Conservation (phyloP, 129 eudicot species). For the Rutidosis leptorrhynchoides region DNA sequence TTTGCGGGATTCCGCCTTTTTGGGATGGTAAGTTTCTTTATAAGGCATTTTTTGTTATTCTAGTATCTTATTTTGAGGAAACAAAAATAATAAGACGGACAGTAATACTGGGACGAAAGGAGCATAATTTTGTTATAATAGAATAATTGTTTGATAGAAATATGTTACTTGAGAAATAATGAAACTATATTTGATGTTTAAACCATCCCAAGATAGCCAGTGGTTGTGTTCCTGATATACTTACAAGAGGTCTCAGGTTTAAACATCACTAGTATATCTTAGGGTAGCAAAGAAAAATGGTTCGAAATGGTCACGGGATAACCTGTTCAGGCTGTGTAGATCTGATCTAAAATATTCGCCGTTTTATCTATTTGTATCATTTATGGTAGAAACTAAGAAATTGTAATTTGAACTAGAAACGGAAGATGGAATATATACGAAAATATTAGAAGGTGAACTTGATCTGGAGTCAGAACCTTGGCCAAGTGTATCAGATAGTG, state of each 20-base stretch:
- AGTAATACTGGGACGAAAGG: not conserved
- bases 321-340: too few relatives aligned
- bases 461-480: constrained; percentile 91
- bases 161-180: not conserved
- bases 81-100: too few relatives aligned
- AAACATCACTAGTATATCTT: too few relatives aligned
- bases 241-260: too few relatives aligned
- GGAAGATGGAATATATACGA: constrained; percentile 85
- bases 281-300: too few relatives aligned
- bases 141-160: not conserved
- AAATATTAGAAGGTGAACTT: constrained; percentile 74
- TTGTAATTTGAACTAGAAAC: constrained; percentile 51
- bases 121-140: not conserved
- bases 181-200: not conserved
- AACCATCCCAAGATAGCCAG: too few relatives aligned
- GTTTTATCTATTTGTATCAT: too few relatives aligned
- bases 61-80: too few relatives aligned
- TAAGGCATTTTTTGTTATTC: not conserved
- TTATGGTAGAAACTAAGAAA: constrained; percentile 8
- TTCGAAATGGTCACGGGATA: too few relatives aligned
- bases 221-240: too few relatives aligned
- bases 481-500: constrained; percentile 84
- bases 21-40: constrained; percentile 74
- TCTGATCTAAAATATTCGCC: too few relatives aligned
- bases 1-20: constrained; percentile 89